Percentiles rank a stretch among this genome's conserved stretches.
Conservation (phyloP, 257 asterid species). For the Primulina tabacum region DNA sequence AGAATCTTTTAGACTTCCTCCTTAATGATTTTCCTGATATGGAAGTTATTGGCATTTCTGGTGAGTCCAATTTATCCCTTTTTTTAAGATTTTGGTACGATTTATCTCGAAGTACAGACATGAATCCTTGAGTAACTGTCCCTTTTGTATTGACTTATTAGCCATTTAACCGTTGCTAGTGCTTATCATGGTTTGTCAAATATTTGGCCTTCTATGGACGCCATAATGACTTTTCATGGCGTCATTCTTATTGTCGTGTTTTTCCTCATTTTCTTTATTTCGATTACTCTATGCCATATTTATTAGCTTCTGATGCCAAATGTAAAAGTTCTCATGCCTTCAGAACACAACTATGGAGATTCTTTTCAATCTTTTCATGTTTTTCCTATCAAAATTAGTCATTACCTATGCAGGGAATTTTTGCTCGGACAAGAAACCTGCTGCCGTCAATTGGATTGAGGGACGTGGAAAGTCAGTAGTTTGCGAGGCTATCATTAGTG, state of each 20-base stretch:
- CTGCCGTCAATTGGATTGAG: constrained; percentile 45
- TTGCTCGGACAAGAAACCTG: constrained; percentile 38
- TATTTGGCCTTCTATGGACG: not conserved
- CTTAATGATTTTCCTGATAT: constrained; percentile 46
- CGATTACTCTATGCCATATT: not conserved
- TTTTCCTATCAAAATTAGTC: not conserved
- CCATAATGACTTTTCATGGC: not conserved
- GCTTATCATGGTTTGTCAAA: not conserved
- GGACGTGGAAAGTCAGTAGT: constrained; percentile 47
- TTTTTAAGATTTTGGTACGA: not conserved
- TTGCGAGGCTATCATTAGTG: constrained; percentile 38
- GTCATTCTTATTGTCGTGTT: not conserved
- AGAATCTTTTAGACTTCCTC: constrained; percentile 50
- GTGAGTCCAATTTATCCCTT: constrained; percentile 16
- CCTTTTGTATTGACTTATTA: not conserved
- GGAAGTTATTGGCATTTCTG: constrained; percentile 57
- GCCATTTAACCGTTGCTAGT: not conserved
- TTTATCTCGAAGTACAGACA: not conserved
- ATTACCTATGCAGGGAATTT: not conserved
- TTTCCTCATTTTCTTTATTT: not conserved
- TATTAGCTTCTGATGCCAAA: not conserved
- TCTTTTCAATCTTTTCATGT: not conserved
- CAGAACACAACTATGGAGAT: not conserved
- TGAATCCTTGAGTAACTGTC: not conserved
- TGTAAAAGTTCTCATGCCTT: not conserved